A percentile compares a stretch with the other conserved stretches of the same genome.
These are phyloP conservation scores for Poa annua DNA, from an alignment of 176 grass and related monocot species.

Conservation along the genomic window DNA sequence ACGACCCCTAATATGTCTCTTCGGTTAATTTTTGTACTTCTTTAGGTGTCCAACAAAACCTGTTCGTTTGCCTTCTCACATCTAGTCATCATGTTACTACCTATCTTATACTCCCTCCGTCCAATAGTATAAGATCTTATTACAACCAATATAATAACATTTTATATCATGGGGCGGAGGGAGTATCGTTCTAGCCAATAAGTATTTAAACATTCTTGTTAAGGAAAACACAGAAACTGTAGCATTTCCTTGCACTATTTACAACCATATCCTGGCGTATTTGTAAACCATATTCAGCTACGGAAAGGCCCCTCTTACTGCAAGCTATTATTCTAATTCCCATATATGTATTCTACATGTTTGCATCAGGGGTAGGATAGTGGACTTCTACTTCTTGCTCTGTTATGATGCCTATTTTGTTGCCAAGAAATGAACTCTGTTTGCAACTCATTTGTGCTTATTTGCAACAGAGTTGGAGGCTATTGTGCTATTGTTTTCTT, in stretches of 20 bases:
- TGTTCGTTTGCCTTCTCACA: not conserved
- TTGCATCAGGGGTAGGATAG: not conserved
- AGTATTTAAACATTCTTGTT: not conserved
- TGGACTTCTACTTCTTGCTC: not conserved
- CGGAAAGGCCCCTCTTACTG: not conserved
- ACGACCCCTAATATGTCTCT: not conserved
- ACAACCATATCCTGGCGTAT: not conserved
- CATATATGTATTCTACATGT: not conserved
- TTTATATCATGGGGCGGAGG: too few relatives aligned
- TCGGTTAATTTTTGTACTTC: constrained; percentile 14
- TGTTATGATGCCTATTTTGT: not conserved
- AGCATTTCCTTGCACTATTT: not conserved
- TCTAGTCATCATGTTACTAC: too few relatives aligned
- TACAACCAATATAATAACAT: too few relatives aligned
- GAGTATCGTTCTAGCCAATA: constrained; percentile 10
- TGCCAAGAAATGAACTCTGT: too few relatives aligned
- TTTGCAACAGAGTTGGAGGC: too few relatives aligned
- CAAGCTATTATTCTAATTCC: constrained; percentile 27
- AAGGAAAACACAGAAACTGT: not conserved
- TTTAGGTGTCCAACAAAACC: not conserved
- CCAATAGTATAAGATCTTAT: too few relatives aligned
- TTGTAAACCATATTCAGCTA: not conserved
- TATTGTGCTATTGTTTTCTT: too few relatives aligned
- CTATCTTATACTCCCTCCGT: too few relatives aligned
- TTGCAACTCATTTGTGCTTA: not conserved